These are phyloP conservation scores for Thymus quinquecostatus DNA, from an alignment of 257 asterid species.

Conservation along the genomic window DNA sequence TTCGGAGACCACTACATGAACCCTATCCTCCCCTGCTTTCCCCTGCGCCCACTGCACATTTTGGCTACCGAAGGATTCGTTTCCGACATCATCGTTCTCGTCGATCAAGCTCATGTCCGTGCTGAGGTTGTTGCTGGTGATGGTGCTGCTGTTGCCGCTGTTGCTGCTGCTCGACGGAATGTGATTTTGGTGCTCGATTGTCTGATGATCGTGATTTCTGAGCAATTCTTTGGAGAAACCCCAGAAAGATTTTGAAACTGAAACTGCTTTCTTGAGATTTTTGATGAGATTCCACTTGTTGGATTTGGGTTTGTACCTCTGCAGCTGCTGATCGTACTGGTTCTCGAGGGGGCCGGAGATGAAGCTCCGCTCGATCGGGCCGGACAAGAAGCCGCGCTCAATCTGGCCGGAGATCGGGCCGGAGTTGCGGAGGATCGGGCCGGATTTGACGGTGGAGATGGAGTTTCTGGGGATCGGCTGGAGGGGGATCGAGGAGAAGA, in stretches of 20 bases:
- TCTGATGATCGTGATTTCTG: constrained; percentile 26
- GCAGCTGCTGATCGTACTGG: constrained; percentile 72
- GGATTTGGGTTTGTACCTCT: constrained; percentile 71
- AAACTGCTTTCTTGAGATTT: constrained; percentile 52
- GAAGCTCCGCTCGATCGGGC: constrained; percentile 88
- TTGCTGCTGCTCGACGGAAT: constrained; percentile 42
- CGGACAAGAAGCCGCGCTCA: constrained; percentile 88
- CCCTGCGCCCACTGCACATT: constrained; percentile 99
- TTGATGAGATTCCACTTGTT: constrained; percentile 62
- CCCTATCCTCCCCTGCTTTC: constrained; percentile 94
- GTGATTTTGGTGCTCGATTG: constrained; percentile 27
- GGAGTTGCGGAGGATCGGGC: constrained; percentile 64
- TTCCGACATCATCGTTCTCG: constrained; percentile 63
- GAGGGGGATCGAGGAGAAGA: constrained; percentile 87
- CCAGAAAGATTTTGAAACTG: constrained; percentile 61
- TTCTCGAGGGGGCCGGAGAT: constrained; percentile 90
- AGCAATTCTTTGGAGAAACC: constrained; percentile 54
- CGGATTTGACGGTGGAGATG: constrained; percentile 55
- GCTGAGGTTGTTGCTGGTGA: constrained; percentile 57
- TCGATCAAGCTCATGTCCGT: constrained; percentile 72
- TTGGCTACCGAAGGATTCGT: constrained; percentile 69
- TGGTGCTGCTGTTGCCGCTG: constrained; percentile 51
- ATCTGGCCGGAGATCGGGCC: constrained; percentile 68
- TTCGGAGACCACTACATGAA: constrained; percentile 81
- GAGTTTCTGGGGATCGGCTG: constrained; percentile 65